Evolutionary conservation across 495 filamentous ascomycete genomes (phyloP), one percentile per base, ranked within the genome.

Genomic region (Podospora tetraspora): DNA sequence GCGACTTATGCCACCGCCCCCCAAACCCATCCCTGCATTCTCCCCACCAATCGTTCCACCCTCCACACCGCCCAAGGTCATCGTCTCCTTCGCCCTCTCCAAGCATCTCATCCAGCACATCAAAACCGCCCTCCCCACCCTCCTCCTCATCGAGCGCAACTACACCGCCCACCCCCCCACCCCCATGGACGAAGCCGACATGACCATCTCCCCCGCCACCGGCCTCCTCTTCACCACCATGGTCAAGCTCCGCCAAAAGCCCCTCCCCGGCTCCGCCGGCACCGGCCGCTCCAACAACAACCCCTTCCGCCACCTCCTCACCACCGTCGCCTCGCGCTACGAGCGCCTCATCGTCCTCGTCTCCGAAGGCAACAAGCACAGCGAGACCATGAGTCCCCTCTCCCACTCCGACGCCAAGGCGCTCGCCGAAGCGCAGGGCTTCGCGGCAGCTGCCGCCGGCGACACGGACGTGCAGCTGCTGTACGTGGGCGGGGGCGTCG

Each of bases 311-410:
- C 84, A 87, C 60, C 80, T 84, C n/a, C 80, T 96, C 11, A 72
- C 78, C 11, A 76, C 76, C 23, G 79, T 91, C 1, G 77, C 87
- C n/a, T 56, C 70, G 0, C 80, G 89, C 1, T 93, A 94, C 74
- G 90, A 93, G 69, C 79, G 80, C 22, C 75, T 97, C 3, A 78
- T 93, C n/a, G 76, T 97, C 2, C 78, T 97, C 9, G 82, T 95
- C 2, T 87, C 83, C 29, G 84, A 88, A 68, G 84, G 80, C 13
- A 80, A 78, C 66, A 70, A 69, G 10, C 71, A 79, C 59, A 70
- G 66, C 57, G 78, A 82, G 57, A 75, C 75, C 68, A 72, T 72
- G n/a, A 68, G 80, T 56, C 73, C 78, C 66, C 69, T 76, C 62
- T 81, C 73, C 21, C 64, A 77, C 37, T 78, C 81, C 56, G 87